Evolutionary conservation across 805 yeast species (phyloP), one percentile per base, ranked within the genome.

Genomic region (Kockiozyma suomiensis): DNA sequence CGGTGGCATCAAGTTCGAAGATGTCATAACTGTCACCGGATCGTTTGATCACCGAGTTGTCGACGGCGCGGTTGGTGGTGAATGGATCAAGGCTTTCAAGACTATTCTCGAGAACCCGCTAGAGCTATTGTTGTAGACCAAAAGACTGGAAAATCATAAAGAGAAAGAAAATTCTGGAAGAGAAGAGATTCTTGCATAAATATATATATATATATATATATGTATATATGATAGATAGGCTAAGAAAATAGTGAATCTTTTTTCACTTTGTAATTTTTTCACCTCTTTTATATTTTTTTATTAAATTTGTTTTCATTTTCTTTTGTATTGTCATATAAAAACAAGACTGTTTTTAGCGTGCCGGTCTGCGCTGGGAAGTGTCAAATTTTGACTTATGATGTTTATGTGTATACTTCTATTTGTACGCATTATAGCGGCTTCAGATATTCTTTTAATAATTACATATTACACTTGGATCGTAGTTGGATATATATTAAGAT

Each of bases 31-130:
- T 70, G 83, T 93, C 75, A 92, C 98, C 58, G 98, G 96, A 78
- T 89, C 98, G 55, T 94, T 94, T 73, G 99, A 94, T 80, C 99
- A 94, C 82, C 89, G 97, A 81, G 87, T 88, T 62, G 86, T 93
- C 66, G 99, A 94, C 73, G 99, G 99, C 74, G 98, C 98, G 57
- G 85, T 87, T 70, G 99, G 96, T 71, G 99, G 96, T 75, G 98
- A 94, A 70, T 94, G 85, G 83, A 89, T 94, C 82, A 90, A 85
- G 78, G 97, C 90, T 69, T 82, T 94, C 78, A 94, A 94, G 85
- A 82, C 81, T 71, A 85, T 91, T 67, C 77, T 94, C 68, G 99
- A 94, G 82, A 92, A 94, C 81, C 99, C 99, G 73, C 83, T 94
- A 74, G 97, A 91, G 79, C 79, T 94, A 77, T 79, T 94, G 76